A percentile compares a stretch with the other conserved stretches of the same genome.
These are phyloP conservation scores for Closterium sp. DNA, from an alignment of 139 green algal species.

Conservation along the genomic window DNA sequence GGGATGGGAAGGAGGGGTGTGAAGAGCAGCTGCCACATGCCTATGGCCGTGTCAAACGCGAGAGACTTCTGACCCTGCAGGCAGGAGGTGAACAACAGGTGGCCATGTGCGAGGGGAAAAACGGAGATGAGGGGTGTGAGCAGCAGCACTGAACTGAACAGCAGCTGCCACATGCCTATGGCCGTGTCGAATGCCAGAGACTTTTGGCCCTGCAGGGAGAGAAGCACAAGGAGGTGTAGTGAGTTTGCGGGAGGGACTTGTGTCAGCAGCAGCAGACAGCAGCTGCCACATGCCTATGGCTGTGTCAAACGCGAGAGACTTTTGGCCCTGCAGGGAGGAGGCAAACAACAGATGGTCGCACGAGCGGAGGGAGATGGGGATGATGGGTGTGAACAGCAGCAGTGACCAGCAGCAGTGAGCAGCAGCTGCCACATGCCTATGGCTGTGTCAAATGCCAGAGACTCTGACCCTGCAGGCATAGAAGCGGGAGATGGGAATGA, in stretches of 20 bases:
- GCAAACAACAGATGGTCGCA: no score
- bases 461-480: conserved; percentile 76
- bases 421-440: conserved; percentile 89
- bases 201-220: conserved; percentile 82
- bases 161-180: conserved; percentile 88
- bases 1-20: conserved; percentile 56
- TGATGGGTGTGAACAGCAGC: no score
- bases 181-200: conserved; percentile 86
- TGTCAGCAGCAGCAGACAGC: conserved; percentile 56
- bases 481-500: no score
- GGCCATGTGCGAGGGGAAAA: no score
- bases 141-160: conserved; percentile 63
- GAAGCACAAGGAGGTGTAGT: no score
- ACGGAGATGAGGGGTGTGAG: no score
- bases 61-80: conserved; percentile 85
- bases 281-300: conserved; percentile 90
- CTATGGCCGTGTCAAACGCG: conserved; percentile 81
- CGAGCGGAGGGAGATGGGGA: no score
- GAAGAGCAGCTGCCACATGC: conserved; percentile 89
- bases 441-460: conserved; percentile 83
- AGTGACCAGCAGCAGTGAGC: conserved; percentile 49
- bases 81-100: no score
- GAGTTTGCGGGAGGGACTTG: no score
- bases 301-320: conserved; percentile 83
- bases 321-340: conserved; percentile 81